These are phyloP conservation scores for Vitis labrusca DNA, from an alignment of 164 flowering plant species.

Conservation along the genomic window DNA sequence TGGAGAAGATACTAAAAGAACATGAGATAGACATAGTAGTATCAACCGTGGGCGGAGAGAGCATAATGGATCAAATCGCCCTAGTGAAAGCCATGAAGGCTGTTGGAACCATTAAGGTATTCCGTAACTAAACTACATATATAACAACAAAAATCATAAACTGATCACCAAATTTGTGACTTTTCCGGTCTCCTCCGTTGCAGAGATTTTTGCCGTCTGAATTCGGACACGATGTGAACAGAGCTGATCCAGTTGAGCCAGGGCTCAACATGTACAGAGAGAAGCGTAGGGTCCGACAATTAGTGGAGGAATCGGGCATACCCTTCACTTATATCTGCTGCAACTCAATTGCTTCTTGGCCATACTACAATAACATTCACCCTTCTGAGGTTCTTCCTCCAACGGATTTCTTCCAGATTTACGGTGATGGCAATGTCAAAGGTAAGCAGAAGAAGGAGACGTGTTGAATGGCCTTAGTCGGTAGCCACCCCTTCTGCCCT, in stretches of 20 bases:
- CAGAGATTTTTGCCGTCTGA: conserved; percentile 83
- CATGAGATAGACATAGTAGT: conserved; percentile 55
- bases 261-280: conserved; percentile 60
- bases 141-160: no score
- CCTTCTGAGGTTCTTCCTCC: conserved; percentile 71
- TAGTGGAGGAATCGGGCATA: conserved; percentile 39
- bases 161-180: no score
- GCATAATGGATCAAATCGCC: conserved; percentile 39
- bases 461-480: no score
- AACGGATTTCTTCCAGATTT: conserved; percentile 58
- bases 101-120: conserved; percentile 63
- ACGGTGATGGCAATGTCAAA: conserved; percentile 75
- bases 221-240: conserved; percentile 73
- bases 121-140: no score
- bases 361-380: conserved; percentile 67
- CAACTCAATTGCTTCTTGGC: conserved; percentile 83
- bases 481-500: no score
- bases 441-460: conserved; percentile 30
- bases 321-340: conserved; percentile 73
- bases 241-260: conserved; percentile 74
- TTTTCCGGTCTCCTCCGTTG: neutral
- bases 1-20: conserved; percentile 50
- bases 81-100: conserved; percentile 52
- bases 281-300: conserved; percentile 48
- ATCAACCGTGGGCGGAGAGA: conserved; percentile 62